Base-by-base conservation (phyloP, 805 yeast species). In the Pichia heedii region DNA sequence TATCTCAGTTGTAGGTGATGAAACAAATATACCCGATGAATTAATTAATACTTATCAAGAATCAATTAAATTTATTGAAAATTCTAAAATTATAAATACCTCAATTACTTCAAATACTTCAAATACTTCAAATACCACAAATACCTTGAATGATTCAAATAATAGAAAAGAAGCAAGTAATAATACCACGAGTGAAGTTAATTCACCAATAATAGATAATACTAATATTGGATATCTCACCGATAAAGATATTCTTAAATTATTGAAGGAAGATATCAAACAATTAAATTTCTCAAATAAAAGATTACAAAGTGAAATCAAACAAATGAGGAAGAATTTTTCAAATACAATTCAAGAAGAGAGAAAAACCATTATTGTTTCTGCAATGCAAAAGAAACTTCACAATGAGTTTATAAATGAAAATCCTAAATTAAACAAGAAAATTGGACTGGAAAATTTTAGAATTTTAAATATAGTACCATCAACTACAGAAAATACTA, bases 221-320 rank as follows among this genome's bases (percentile, higher is more conserved):
- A 18, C 44, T 39, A 40, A 30, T 15, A 55, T 54, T 3, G 48
- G 49, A 22, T 50, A 56, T 22, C 40, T 44, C 18, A 48, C 61
- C 9, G 55, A 57, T 40, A 58, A 57, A 27, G 56, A 60, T 19
- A 35, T 62, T 32, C 50, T 59, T 35, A 53, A 54, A 13, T 21
- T 61, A 26, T 54, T 56, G 36, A 52, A 63, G 34, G 50, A 51
- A n/a, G 66, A 63, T 43, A 57, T 62, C 4, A 51, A 49, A 37
- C 27, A 35, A 10, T 46, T 63, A 34, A 50, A 51, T 38, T 36
- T 47, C 12, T 49, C 55, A 22, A 49, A 60, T 19, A n/a, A 26
- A 20, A 50, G 47, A 36, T 35, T 57, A 21, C 53, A 58, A 36
- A 41, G 46, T 22, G 41, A 45, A 6, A 56, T 54, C 24, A 15